Evolutionary conservation across 106 monocot species (phyloP), one percentile per base, ranked within the genome.

Genomic region (Dactylorhiza incarnata): DNA sequence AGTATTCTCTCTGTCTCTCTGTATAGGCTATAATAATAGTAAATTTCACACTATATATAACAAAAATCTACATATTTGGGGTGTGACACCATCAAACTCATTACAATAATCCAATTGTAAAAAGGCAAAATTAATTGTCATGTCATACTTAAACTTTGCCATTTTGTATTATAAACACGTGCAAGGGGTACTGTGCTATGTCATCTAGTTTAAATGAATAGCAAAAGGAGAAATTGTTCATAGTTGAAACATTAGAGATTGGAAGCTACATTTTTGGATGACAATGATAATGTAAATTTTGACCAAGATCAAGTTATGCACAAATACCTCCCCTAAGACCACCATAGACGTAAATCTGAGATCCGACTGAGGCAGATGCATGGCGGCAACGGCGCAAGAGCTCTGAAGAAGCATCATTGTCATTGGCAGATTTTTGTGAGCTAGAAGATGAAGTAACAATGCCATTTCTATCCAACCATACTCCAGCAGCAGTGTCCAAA

Each of bases 401-500:
- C 52, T 97, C 93, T 45, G 83, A 62, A 76, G 83, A 81, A 71
- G 83, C 14, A 86, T 94, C 97, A 87, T 72, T 73, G 2, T 80
- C 91, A 84, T 67, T 74, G 69, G 80, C 56, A 45, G 86, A 81
- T 77, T 86, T 97, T 56, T 82, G 85, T 58, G 81, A 58, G 7
- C 86, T 82, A 56, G 89, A 68, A 56, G 89, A 65, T 54, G 88
- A 88, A 17, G 90, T 80, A 75, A 97, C 91, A 75, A 89, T 85
- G 49, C 97, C 97, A 83, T 87, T 94, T 75, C 81, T 87, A 73
- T 97, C 97, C 81, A 97, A 75, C 97, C 97, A 97, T 67, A 97
- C 89, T 26, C 97, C 94, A 81, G 97, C 89, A 86, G 94, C 94
- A 91, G 97, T 94, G 75, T 97, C 97, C 89, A 97, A 75, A 68